phyloP scores from a whole-genome alignment of 2,329 filamentous ascomycete genomes.

The Botrytis squamosa region DNA sequence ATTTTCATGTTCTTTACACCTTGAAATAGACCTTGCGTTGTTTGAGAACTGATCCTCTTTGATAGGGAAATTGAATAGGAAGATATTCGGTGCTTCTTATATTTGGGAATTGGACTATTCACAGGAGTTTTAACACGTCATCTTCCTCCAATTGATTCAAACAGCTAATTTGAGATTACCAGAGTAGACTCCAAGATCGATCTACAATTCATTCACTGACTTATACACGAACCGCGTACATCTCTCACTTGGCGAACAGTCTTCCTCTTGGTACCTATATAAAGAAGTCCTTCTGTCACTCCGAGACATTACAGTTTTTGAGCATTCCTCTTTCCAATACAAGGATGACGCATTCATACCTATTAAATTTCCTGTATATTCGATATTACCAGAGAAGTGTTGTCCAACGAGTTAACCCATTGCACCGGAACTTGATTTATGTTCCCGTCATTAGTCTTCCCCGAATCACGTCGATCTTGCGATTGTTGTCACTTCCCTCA shows the following conservation, averaged over 20 bases:
- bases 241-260: not conserved
- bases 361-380: too few species aligned
- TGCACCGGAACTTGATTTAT: too few species aligned
- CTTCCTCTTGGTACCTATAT: not conserved
- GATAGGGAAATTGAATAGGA: not conserved
- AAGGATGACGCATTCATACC: too few species aligned
- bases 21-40: too few species aligned
- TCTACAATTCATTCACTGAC: not conserved
- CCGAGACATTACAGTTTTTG: too few species aligned
- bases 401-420: not conserved
- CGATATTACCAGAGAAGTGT: not conserved
- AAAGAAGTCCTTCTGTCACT: not conserved
- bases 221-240: rapidly evolving
- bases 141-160: rapidly evolving
- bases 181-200: rapidly evolving
- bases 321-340: too few species aligned
- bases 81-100: not conserved
- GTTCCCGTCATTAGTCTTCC: too few species aligned
- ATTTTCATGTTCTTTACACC: too few species aligned
- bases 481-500: not conserved
- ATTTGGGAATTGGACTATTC: not conserved
- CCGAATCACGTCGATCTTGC: not conserved
- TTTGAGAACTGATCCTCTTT: too few species aligned
- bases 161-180: rapidly evolving
- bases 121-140: not conserved